Evolutionary conservation across 1,284 basidiomycete genomes (phyloP), one percentile per base, ranked within the genome.

Genomic region (Cystobasidium pallidum): DNA sequence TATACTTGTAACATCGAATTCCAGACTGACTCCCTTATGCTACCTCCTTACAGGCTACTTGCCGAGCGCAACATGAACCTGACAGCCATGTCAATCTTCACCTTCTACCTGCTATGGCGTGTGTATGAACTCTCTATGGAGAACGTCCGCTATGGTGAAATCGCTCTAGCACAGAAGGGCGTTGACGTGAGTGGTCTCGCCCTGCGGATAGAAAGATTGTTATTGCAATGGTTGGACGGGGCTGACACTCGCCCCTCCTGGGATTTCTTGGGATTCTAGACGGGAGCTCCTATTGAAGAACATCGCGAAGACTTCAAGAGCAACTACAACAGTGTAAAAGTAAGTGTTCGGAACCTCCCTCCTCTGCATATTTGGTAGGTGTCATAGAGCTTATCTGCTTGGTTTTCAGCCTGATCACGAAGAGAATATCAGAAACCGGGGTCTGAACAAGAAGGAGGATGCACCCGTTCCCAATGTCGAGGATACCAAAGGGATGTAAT

Each of bases 21-120:
- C n/a, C n/a, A 24, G 15, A 26, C 49, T 51, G 49, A 51, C 24
- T 24, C n/a, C 39, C n/a, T n/a, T 54, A 39, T 21, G 2, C 3
- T 24, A 19, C 32, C 13, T 47, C 19, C 19, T 24, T 36, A 19
- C 36, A 71, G 68, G 36, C 68, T 71, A 17, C 49, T 71, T 24
- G 68, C 68, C 30, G 68, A 71, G 49, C 59, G 68, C 39, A 71
- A 71, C 51, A 63, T 71, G 61, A 57, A 49, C 36, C 61, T 71
- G 8, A 71, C 68, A n/a, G 51, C 43, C 34, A 34, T 36, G 26
- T 71, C 68, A 13, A 51, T 71, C 6, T 71, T 71, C 61, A 39
- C 28, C 26, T 62, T 59, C 61, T 71, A 63, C 36, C 59, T 71
- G n/a, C 15, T 63, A 21, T 64, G 59, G 68, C 28, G 68, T 6